These are phyloP conservation scores for Raphanus sativus DNA, from an alignment of 345 rosid genomes.

Conservation along the genomic window DNA sequence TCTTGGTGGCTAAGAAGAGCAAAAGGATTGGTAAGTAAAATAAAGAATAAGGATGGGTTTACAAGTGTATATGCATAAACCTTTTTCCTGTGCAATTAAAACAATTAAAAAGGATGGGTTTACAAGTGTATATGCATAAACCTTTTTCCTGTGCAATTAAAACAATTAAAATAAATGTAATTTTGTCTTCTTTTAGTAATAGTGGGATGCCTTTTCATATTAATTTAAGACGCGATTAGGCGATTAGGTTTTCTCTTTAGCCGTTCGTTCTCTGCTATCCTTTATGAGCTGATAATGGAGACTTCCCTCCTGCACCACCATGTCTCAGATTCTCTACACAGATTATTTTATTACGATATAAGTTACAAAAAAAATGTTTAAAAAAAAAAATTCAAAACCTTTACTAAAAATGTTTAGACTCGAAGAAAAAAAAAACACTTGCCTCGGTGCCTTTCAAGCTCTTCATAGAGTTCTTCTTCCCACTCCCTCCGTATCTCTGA, in stretches of 20 bases:
- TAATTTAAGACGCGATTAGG: too few species aligned
- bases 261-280: conserved; percentile 48
- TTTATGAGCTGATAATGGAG: conserved; percentile 62
- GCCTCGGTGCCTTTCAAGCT: conserved; percentile 75
- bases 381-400: background rate
- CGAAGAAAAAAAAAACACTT: conserved; percentile 22
- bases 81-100: background rate
- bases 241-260: too few species aligned
- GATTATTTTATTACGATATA: background rate
- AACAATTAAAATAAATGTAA: background rate
- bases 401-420: background rate
- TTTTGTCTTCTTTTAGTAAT: conserved; percentile 21
- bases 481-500: conserved; percentile 67
- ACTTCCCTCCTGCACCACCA: conserved; percentile 52
- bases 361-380: background rate
- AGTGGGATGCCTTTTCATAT: conserved; percentile 29
- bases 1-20: conserved; percentile 41
- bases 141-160: background rate
- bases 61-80: background rate
- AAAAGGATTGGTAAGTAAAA: conserved; percentile 32
- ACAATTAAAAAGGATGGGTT: background rate
- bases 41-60: background rate
- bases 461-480: conserved; percentile 90
- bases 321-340: conserved; percentile 77
- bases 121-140: background rate